Evolutionary conservation across 2,329 filamentous ascomycete genomes (phyloP).

Genomic region (Orbilia blumenaviensis): DNA sequence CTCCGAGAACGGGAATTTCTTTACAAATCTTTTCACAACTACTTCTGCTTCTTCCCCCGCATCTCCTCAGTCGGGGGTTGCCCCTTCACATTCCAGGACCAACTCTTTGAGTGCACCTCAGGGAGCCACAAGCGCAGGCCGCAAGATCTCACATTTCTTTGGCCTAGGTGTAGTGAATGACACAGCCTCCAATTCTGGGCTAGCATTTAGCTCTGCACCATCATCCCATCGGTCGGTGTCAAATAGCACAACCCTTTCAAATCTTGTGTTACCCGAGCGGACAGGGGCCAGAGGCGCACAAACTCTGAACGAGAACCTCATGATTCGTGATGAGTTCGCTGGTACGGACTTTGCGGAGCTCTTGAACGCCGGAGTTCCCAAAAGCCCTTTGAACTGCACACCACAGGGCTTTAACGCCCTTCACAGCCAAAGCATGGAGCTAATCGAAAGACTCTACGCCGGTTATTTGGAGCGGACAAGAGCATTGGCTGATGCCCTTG

Average conservation of each 20-base stretch:
- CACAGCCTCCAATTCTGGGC: conserved; percentile 42
- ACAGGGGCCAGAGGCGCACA: conserved; percentile 14
- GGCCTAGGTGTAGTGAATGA: conserved; percentile 36
- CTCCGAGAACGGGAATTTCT: conserved; percentile 46
- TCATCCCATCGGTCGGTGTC: conserved; percentile 50
- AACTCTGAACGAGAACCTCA: conserved; percentile 29
- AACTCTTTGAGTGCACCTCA: conserved; percentile 21
- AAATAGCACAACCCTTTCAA: conserved; percentile 48
- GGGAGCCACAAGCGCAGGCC: conserved; percentile 12
- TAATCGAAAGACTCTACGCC: conserved; percentile 35
- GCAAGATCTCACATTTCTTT: conserved; percentile 41
- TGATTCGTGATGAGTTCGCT: conserved; percentile 47
- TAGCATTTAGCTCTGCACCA: conserved; percentile 42
- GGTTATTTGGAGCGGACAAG: conserved; percentile 38
- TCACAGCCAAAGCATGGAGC: conserved; percentile 31
- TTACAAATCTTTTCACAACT: conserved; percentile 39
- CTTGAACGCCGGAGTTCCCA: conserved; percentile 21
- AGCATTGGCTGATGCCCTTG: conserved; percentile 34
- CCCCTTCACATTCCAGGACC: conserved; percentile 26
- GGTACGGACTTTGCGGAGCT: conserved; percentile 35
- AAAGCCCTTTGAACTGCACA: conserved; percentile 44
- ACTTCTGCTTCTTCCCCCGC: conserved; percentile 1
- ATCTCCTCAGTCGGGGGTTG: not conserved
- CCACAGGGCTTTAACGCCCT: conserved; percentile 42
- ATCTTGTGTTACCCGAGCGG: conserved; percentile 43